Evolutionary conservation across 176 grass and related monocot genomes (phyloP).

Genomic region (Triticum urartu): DNA sequence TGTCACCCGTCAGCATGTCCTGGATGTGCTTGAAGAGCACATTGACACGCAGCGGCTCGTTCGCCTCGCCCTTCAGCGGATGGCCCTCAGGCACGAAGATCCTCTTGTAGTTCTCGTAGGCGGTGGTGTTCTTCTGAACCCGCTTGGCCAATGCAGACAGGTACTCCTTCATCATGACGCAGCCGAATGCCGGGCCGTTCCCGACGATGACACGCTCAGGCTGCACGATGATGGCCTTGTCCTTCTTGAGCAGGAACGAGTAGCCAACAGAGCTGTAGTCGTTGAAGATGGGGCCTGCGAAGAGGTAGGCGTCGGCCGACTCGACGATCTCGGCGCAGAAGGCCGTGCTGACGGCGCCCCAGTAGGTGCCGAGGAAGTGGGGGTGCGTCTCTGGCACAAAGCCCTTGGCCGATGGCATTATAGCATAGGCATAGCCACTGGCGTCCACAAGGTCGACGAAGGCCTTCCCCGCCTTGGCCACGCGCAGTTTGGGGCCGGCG

Average conservation of each 20-base stretch:
- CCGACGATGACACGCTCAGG: conserved; percentile 67
- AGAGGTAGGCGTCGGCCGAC: conserved; percentile 80
- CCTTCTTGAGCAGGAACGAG: conserved; percentile 88
- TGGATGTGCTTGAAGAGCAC: conserved; percentile 83
- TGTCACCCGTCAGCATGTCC: conserved; percentile 57
- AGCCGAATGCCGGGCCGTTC: conserved; percentile 74
- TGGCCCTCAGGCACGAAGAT: conserved; percentile 79
- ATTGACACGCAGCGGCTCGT: conserved; percentile 76
- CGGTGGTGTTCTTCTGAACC: conserved; percentile 68
- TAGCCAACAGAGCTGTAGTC: conserved; percentile 95
- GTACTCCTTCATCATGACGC: conserved; percentile 76
- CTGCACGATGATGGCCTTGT: conserved; percentile 79
- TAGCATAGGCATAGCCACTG: conserved; percentile 64
- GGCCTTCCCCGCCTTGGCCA: conserved; percentile 59
- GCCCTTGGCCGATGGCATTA: conserved; percentile 89
- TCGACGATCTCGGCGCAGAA: conserved; percentile 87
- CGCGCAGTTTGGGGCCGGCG: conserved; percentile 65
- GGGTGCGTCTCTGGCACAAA: conserved; percentile 72
- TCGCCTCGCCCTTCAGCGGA: conserved; percentile 43
- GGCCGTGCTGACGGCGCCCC: conserved; percentile 79
- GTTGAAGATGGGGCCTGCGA: conserved; percentile 83
- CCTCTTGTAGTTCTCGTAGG: conserved; percentile 73
- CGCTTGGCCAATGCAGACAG: conserved; percentile 55
- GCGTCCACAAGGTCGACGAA: conserved; percentile 58
- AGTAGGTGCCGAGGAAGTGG: conserved; percentile 82